phyloP scores from a whole-genome alignment of 208 protist species.

The Angomonas ambiguus region DNA sequence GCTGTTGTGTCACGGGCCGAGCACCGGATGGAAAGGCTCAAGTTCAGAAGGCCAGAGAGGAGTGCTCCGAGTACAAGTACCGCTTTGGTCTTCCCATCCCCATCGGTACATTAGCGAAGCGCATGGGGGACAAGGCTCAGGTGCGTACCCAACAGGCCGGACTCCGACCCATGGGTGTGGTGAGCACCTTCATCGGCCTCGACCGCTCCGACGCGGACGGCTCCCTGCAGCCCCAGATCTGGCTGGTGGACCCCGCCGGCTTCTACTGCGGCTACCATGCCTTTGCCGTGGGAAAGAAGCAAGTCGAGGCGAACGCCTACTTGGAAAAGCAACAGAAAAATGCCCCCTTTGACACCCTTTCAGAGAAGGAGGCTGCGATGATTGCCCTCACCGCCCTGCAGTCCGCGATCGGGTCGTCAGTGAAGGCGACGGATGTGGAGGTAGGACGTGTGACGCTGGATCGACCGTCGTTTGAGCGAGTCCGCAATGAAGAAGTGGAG shows the following conservation, averaged over 20 bases:
- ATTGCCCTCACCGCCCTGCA: constrained; percentile 77
- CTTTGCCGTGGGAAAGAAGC: constrained; percentile 89
- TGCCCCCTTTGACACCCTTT: constrained; percentile 68
- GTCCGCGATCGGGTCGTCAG: constrained; percentile 54
- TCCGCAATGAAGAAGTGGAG: constrained; percentile 70
- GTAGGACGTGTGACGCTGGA: constrained; percentile 56
- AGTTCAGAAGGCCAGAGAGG: constrained; percentile 92
- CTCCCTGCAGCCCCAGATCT: constrained; percentile 84
- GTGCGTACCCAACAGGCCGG: constrained; percentile 98
- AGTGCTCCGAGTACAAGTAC: constrained; percentile 96
- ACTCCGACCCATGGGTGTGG: constrained; percentile 92
- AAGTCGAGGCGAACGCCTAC: constrained; percentile 94
- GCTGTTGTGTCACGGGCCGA: constrained; percentile 94
- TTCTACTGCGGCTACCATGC: constrained; percentile 91
- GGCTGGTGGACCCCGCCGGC: constrained; percentile 94
- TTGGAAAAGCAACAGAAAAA: constrained; percentile 96
- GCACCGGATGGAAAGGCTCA: constrained; percentile 89
- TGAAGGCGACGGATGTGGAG: constrained; percentile 83
- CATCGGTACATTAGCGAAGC: constrained; percentile 94
- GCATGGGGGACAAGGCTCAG: constrained; percentile 95
- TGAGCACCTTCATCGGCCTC: constrained; percentile 92
- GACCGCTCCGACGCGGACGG: constrained; percentile 89
- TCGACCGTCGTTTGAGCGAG: constrained; percentile 44
- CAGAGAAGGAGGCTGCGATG: constrained; percentile 79
- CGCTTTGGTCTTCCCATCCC: constrained; percentile 95